A percentile compares a stretch with the other conserved stretches of the same genome.
These are phyloP conservation scores for Colletotrichum navitas DNA, from an alignment of 2,329 filamentous ascomycete genomes.

Conservation along the genomic window DNA sequence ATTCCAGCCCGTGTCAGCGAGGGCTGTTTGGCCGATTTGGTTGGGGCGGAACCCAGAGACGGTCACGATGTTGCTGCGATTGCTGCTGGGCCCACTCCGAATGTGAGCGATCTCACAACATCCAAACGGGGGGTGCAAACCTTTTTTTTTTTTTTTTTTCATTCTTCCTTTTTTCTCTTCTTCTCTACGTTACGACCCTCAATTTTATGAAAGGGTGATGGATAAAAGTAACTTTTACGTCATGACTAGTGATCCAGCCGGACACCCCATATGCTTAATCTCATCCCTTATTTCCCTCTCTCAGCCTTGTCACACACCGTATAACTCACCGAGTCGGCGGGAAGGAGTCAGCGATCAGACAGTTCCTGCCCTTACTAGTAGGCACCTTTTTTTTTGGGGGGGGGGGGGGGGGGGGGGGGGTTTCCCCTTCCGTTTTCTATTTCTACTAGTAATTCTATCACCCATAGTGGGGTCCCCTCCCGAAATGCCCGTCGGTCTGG, in stretches of 20 bases:
- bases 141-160: neutral
- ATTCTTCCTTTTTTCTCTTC: neutral
- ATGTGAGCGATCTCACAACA: conserved; percentile 4
- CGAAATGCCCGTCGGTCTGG: neutral
- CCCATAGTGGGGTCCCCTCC: neutral
- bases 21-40: neutral
- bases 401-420: too few relatives aligned
- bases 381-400: neutral
- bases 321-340: neutral
- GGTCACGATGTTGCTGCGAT: neutral
- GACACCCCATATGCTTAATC: conserved; percentile 6
- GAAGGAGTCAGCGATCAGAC: neutral
- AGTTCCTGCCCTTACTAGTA: neutral
- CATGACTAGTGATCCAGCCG: neutral
- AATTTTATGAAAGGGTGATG: neutral
- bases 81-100: neutral
- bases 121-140: neutral
- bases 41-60: neutral
- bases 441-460: neutral
- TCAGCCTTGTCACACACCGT: conserved; percentile 8
- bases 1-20: neutral
- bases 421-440: too few relatives aligned
- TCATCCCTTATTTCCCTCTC: neutral
- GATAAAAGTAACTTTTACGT: neutral
- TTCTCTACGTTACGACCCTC: neutral